Percentiles rank a stretch among this genome's conserved stretches.
phyloP scores from a whole-genome alignment of 768 basidiomycete genomes.

The Tricholoma sp. region DNA sequence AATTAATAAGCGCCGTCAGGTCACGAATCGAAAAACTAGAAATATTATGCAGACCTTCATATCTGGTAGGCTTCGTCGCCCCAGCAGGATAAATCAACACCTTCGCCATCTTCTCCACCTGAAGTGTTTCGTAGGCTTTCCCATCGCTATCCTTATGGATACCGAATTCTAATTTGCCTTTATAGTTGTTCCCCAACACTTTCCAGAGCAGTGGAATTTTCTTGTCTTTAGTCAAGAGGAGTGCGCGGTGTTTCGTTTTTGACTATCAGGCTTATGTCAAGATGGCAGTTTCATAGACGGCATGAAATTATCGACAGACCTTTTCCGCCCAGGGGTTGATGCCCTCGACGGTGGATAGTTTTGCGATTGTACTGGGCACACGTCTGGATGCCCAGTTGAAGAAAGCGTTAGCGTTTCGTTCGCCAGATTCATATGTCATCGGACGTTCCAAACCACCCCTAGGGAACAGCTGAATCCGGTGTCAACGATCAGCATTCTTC shows the following conservation, averaged over 20 bases:
- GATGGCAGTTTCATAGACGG: neutral
- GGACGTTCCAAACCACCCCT: constrained; percentile 60
- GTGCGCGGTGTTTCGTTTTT: constrained; percentile 45
- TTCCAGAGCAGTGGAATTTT: constrained; percentile 78
- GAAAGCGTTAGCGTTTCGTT: constrained; percentile 68
- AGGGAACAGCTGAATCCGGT: constrained; percentile 59
- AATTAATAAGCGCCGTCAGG: neutral
- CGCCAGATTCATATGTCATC: constrained; percentile 58
- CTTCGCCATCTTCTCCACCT: constrained; percentile 59
- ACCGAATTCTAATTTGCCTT: constrained; percentile 56
- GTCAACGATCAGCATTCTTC: constrained; percentile 2
- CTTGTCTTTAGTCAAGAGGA: constrained; percentile 72
- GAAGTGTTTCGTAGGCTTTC: constrained; percentile 50
- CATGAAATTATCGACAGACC: constrained; percentile 35
- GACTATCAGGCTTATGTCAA: constrained; percentile 1
- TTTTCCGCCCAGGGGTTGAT: constrained; percentile 63
- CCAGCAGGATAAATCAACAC: constrained; percentile 68
- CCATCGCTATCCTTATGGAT: constrained; percentile 64
- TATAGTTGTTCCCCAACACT: constrained; percentile 69
- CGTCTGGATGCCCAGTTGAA: constrained; percentile 72
- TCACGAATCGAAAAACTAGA: neutral
- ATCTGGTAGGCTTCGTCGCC: constrained; percentile 50
- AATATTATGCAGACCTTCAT: constrained; percentile 48
- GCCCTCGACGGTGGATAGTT: constrained; percentile 50
- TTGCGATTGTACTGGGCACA: constrained; percentile 67